A percentile compares a stretch with the other conserved stretches of the same genome.
Evolutionary conservation across 202 grass and related monocot species (phyloP).

Genomic region (Panicum hallii): DNA sequence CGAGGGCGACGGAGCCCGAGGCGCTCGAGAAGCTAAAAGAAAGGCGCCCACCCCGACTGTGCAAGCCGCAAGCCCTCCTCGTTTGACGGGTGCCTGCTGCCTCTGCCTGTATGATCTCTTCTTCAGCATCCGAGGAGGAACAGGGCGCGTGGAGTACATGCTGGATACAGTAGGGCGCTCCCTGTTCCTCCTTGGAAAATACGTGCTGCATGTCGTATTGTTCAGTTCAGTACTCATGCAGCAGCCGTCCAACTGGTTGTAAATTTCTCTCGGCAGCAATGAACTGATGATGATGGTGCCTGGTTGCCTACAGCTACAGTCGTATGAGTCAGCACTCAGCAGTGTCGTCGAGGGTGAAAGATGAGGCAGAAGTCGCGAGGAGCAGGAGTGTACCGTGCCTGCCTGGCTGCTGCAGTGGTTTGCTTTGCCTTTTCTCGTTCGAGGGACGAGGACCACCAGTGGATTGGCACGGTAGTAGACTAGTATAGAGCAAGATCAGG

Average conservation of each 20-base stretch:
- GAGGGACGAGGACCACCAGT: too few relatives aligned
- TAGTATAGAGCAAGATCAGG: background rate
- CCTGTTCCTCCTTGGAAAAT: background rate
- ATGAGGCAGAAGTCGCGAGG: background rate
- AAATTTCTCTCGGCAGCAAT: too few relatives aligned
- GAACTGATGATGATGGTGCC: background rate
- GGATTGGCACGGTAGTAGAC: background rate
- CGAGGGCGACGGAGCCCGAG: background rate
- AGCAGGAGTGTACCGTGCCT: background rate
- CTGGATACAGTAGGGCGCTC: too few relatives aligned
- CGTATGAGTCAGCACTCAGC: background rate
- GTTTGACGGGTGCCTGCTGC: background rate
- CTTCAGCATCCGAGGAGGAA: slow-evolving; percentile 3
- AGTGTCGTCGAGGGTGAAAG: background rate
- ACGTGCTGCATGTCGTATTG: background rate
- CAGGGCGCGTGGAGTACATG: too few relatives aligned
- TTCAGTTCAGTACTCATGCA: too few relatives aligned
- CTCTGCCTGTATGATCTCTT: background rate
- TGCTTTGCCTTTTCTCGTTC: background rate
- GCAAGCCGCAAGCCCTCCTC: background rate
- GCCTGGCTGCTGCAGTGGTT: background rate
- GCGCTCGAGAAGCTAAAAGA: slow-evolving; percentile 27
- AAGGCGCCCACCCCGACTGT: background rate
- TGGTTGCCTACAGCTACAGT: background rate
- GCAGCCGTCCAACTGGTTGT: too few relatives aligned